Base-by-base conservation (phyloP, 495 filamentous ascomycete genomes). In the Mycothermus thermophilus region DNA sequence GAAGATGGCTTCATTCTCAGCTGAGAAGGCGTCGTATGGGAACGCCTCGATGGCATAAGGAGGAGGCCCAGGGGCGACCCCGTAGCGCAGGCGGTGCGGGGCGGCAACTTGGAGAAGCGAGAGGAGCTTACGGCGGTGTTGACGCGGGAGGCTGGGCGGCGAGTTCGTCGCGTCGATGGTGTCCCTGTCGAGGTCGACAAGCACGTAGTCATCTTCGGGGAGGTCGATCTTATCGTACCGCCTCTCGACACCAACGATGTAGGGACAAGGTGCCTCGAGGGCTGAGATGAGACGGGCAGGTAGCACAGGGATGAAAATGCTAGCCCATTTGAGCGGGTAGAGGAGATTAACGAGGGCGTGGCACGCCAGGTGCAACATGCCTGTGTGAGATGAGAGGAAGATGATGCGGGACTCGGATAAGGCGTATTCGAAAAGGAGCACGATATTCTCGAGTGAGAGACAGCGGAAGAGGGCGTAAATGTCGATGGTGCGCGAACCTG, bases 331-430 rank as follows among this genome's bases (percentile, higher is more conserved):
- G 30, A 95, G 58, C 2, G 90, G 90, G 55, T 93, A 97, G 24
- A 97, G 59, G 16, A 97, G 63, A 55, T 77, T 83, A 6, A 75
- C 72, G 38, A 97, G 48, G 15, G 90, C 85, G 41, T 80, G 74
- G 44, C 78, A 87, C 2, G 84, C 86, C 13, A 96, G 75, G 49
- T 95, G 83, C 32, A 97, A 71, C 90, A 97, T 96, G 17, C 84
- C 78, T 1, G 88, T 92, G 52, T 97, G 84, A 2, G 88, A 94
- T 9, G 90, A 95, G 19, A 95, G 63, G 35, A 97, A 72, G 51
- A 97, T 96, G 55, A 96, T 96, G 18, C 90, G 80, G 12, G 87
- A 87, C 57, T 97, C 90, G 2, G 83, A 75, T 49, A 97, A 68
- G 41, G 83, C 84, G 55, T 86, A 93, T 64, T 97, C 90, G 51